Evolutionary conservation across 2,329 filamentous ascomycete genomes (phyloP), one percentile per base, ranked within the genome.

Genomic region (Xenoacremonium recifei): DNA sequence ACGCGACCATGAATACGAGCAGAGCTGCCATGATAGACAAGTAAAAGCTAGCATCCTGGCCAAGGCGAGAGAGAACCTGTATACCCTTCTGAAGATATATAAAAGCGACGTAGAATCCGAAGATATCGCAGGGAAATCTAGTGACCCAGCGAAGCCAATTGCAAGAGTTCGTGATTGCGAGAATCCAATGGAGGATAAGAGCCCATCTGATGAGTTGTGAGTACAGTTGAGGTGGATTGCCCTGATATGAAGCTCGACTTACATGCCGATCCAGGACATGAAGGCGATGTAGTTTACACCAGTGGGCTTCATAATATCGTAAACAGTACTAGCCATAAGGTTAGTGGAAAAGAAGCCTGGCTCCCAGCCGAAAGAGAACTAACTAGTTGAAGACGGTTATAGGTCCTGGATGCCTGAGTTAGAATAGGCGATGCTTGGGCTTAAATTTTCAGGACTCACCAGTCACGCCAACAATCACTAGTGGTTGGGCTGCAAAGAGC

Each of bases 381-480:
- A 63, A 82, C 79, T 95, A 95, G 62, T 95, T 95, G 61, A 95
- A 95, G 20, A 95, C 89, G 13, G 90, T 95, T 43, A 96, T 95
- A 4, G 89, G 89, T n/a, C 82, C 82, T 79, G 42, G 12, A 16
- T 21, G 32, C 18, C 23, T 21, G 21, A 12, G 34, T 27, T 19
- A 10, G 29, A 31, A 31, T 31, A 15, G 29, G n/a, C n/a, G n/a
- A n/a, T n/a, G n/a, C 7, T 9, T 15, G 12, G 17, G 7, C 6
- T 15, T 31, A 13, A 27, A 27, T 7, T 10, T 11, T 15, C 7
- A 16, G 30, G 29, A 47, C 55, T 42, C 45, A 67, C 87, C 87
- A 10, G 89, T 95, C 3, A 96, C 89, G 17, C 90, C 90, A 17
- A 96, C 90, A 62, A 96, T 95, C 40, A 92, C 88, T 43, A 96